Evolutionary conservation across 257 asterid species (phyloP), one percentile per base, ranked within the genome.

Genomic region (Galeopsis tetrahit): DNA sequence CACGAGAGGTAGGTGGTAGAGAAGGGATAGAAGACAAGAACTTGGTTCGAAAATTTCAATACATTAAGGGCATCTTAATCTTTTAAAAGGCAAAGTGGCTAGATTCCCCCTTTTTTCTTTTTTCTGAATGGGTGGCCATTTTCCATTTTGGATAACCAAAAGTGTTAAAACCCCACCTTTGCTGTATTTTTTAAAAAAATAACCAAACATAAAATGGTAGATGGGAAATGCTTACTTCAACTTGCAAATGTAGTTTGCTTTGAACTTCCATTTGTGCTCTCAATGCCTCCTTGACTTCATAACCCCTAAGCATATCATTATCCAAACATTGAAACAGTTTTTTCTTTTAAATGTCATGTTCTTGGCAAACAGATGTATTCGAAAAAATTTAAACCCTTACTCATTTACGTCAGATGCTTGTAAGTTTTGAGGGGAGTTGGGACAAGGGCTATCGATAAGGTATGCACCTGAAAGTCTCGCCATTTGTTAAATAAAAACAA

Each of bases 261-360:
- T 91, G 93, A 73, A 91, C 97, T 86, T 91, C 97, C 97, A 91
- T 91, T 68, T 91, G 97, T 62, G 89, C 96, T 84, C 97, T 83
- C 73, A 91, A 75, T 34, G 97, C 97, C 85, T 91, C 97, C 87
- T 91, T 89, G 52, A 91, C 96, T 83, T 86, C 96, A 78, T 84
- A 87, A 72, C 96, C 97, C 88, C 97, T 91, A 69, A 4, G 60
- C 59, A 78, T 76, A 67, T 76, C 71, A 73, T 70, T 68, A 73
- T 68, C 28, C 73, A 78, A 49, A 57, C 70, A 69, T 69, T 66
- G 35, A 55, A 58, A 72, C 48, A 10, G 43, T 67, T 72, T 39
- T 67, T 31, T 21, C 5, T 13, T 46, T 36, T 42, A 36, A 38
- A 31, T 33, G 48, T 14, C 10, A 10, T 58, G 4, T 32, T 53